phyloP scores from a whole-genome alignment of 1,284 basidiomycete genomes.

The Trichosporon sp. region DNA sequence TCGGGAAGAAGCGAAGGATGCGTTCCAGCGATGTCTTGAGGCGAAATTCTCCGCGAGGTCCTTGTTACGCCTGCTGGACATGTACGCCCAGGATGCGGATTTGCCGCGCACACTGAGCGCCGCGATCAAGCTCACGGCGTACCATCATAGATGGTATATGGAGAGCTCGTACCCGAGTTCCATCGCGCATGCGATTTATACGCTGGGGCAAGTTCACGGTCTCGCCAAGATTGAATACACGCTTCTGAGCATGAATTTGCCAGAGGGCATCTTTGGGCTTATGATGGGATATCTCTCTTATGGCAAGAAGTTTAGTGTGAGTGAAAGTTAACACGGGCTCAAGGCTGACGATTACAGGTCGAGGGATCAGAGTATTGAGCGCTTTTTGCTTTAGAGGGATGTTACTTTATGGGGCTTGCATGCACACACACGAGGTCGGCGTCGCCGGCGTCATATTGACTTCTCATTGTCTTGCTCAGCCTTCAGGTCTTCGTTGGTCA shows the following conservation, averaged over 20 bases:
- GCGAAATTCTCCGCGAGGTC: slow-evolving; percentile 84
- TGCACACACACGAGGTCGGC: too few species aligned
- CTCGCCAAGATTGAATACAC: slow-evolving; percentile 92
- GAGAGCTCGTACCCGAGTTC: slow-evolving; percentile 83
- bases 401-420: too few species aligned
- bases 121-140: slow-evolving; percentile 85
- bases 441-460: too few species aligned
- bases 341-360: slow-evolving; percentile 14
- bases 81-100: slow-evolving; percentile 90
- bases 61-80: slow-evolving; percentile 85
- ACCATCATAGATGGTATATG: slow-evolving; percentile 68
- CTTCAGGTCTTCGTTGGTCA: too few species aligned
- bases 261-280: slow-evolving; percentile 60
- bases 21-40: slow-evolving; percentile 90
- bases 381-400: background rate
- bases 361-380: slow-evolving; percentile 37
- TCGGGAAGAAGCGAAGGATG: slow-evolving; percentile 96
- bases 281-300: slow-evolving; percentile 35
- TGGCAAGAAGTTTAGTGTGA: slow-evolving; percentile 30
- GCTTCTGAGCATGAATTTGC: slow-evolving; percentile 82
- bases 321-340: slow-evolving; percentile 5
- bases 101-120: slow-evolving; percentile 84
- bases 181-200: slow-evolving; percentile 84
- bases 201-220: slow-evolving; percentile 87
- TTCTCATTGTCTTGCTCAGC: too few species aligned